Percentiles rank a stretch among this genome's conserved stretches.
These are phyloP conservation scores for Passalora sequoiae DNA, from an alignment of 2,329 filamentous ascomycete genomes.

Conservation along the genomic window DNA sequence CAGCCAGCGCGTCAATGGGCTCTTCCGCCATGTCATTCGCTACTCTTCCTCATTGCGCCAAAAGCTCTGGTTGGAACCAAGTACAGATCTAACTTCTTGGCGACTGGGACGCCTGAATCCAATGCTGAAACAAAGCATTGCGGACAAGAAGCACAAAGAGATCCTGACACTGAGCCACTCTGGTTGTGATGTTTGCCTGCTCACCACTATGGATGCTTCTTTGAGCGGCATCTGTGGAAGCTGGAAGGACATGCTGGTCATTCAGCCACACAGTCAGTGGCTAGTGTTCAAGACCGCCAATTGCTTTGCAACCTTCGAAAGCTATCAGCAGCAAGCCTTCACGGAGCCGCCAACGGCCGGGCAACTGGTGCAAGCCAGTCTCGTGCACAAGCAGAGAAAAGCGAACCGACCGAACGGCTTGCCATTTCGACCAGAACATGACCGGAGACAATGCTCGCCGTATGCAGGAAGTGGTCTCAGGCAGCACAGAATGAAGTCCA, in stretches of 20 bases:
- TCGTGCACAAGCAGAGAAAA: neutral
- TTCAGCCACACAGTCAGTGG: slow-evolving; percentile 1
- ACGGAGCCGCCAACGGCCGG: neutral
- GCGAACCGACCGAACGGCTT: too few relatives aligned
- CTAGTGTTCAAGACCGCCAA: neutral
- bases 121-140: neutral
- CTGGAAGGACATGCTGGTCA: slow-evolving; percentile 4
- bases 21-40: neutral
- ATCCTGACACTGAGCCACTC: neutral
- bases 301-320: neutral
- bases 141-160: slow-evolving; percentile 1
- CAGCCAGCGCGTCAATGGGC: slow-evolving; percentile 1
- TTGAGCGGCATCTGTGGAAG: neutral
- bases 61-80: slow-evolving; percentile 2
- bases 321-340: neutral
- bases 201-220: neutral
- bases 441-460: too few relatives aligned
- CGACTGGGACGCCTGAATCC: neutral
- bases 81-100: neutral
- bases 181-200: neutral
- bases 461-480: too few relatives aligned
- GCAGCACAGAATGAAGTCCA: too few relatives aligned
- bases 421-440: too few relatives aligned
- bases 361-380: neutral
- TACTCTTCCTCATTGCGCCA: neutral